Evolutionary conservation across 257 asterid genomes (phyloP).

Genomic region (Leonotis leonurus): DNA sequence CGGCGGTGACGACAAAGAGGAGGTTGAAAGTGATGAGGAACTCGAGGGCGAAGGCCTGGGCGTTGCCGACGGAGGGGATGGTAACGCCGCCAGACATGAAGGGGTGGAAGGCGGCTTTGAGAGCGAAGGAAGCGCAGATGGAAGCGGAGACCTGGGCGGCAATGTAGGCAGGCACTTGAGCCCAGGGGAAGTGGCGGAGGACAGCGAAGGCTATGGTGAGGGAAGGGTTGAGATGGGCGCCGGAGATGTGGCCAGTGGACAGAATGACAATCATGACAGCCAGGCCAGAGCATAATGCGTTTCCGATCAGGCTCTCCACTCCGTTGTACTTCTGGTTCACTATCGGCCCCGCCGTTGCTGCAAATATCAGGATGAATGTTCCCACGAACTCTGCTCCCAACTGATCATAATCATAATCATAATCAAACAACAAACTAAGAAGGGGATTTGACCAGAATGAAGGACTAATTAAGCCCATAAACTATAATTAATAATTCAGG

Average conservation of each 20-base stretch:
- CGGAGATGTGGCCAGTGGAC: constrained; percentile 88
- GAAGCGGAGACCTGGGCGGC: constrained; percentile 83
- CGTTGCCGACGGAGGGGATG: constrained; percentile 59
- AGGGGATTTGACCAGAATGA: too few species aligned
- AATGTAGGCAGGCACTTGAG: constrained; percentile 78
- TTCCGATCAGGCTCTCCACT: constrained; percentile 66
- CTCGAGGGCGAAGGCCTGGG: constrained; percentile 88
- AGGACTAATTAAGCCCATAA: too few species aligned
- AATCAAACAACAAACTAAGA: too few species aligned
- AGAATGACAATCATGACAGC: constrained; percentile 86
- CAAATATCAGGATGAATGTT: constrained; percentile 79
- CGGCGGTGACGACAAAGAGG: constrained; percentile 83
- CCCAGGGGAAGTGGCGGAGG: constrained; percentile 89
- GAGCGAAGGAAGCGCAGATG: constrained; percentile 82
- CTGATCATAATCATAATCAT: constrained; percentile 29
- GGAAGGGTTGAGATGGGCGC: constrained; percentile 87
- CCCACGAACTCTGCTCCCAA: constrained; percentile 95
- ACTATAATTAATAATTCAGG: too few species aligned
- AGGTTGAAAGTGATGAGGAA: constrained; percentile 75
- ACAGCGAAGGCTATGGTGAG: constrained; percentile 85
- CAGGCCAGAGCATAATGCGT: constrained; percentile 73
- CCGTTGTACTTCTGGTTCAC: constrained; percentile 79
- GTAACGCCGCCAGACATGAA: constrained; percentile 84
- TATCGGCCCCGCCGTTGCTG: constrained; percentile 78
- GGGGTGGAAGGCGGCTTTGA: constrained; percentile 76